Evolutionary conservation across 345 rosid species (phyloP).

Genomic region (Dipteronia sinensis): DNA sequence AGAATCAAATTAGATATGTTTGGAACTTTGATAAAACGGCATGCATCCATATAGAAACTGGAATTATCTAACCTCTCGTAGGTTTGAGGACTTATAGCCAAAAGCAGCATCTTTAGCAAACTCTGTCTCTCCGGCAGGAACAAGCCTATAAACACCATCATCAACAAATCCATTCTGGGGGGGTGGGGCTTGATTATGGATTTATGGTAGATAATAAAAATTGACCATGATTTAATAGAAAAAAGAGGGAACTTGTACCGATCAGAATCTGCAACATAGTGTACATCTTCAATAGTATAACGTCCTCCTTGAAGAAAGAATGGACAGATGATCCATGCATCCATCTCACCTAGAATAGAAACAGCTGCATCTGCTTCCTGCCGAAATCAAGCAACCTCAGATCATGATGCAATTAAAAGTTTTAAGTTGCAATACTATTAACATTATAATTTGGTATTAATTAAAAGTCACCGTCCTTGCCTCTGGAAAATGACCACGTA

Average conservation of each 20-base stretch:
- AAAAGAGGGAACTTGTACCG: constrained; percentile 38
- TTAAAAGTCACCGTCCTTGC: constrained; percentile 40
- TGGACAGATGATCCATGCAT: constrained; percentile 94
- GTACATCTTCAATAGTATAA: constrained; percentile 80
- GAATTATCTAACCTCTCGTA: constrained; percentile 60
- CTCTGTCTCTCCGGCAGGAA: constrained; percentile 96
- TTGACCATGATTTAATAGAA: background rate
- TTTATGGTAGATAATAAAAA: background rate
- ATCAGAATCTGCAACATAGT: constrained; percentile 92
- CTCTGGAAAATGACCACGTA: constrained; percentile 98
- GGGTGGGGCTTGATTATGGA: background rate
- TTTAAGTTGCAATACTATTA: constrained; percentile 9
- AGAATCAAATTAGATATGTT: constrained; percentile 15
- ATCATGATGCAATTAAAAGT: constrained; percentile 11
- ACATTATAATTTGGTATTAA: background rate
- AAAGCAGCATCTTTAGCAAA: constrained; percentile 96
- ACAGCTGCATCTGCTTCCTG: constrained; percentile 93
- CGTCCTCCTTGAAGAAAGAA: constrained; percentile 99
- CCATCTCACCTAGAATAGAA: constrained; percentile 89
- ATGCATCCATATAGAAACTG: constrained; percentile 2
- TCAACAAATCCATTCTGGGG: background rate
- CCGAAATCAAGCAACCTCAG: constrained; percentile 22
- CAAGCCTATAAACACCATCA: constrained; percentile 50
- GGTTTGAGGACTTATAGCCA: constrained; percentile 91
- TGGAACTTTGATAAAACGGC: background rate